These are phyloP conservation scores for Suillus luteus DNA, from an alignment of 768 basidiomycete genomes.

Conservation along the genomic window DNA sequence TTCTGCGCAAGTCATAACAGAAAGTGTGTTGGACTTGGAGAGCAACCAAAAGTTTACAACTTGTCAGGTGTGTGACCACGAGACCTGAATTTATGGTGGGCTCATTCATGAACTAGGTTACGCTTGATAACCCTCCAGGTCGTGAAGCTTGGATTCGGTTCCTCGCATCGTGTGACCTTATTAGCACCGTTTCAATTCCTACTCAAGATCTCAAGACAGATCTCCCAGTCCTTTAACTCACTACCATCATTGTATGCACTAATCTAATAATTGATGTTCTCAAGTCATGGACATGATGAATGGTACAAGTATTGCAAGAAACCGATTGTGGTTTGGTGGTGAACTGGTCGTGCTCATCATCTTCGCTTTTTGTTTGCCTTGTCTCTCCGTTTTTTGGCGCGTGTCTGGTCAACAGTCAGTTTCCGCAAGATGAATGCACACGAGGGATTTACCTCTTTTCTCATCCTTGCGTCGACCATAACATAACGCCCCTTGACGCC, in stretches of 20 bases:
- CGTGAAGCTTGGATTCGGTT: constrained; percentile 48
- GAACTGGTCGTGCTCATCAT: constrained; percentile 28
- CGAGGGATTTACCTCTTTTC: constrained; percentile 67
- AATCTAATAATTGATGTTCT: neutral
- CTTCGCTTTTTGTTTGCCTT: constrained; percentile 68
- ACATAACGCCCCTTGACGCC: constrained; percentile 94
- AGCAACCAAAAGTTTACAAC: constrained; percentile 49
- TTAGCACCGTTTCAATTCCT: constrained; percentile 36
- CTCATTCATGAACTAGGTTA: constrained; percentile 40
- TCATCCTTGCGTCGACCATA: constrained; percentile 94
- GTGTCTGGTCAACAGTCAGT: constrained; percentile 50
- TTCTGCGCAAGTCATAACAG: constrained; percentile 35
- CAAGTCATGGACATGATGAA: neutral
- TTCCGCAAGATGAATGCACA: neutral
- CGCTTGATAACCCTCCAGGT: constrained; percentile 40
- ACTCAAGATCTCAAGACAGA: constrained; percentile 24
- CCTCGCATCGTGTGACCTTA: constrained; percentile 43
- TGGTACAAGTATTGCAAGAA: constrained; percentile 3
- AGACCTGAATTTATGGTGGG: neutral
- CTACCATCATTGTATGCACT: neutral
- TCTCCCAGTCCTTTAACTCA: neutral
- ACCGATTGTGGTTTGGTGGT: neutral
- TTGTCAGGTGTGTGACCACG: constrained; percentile 51
- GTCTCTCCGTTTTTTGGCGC: constrained; percentile 79
- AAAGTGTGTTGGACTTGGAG: constrained; percentile 57